Base-by-base conservation (phyloP, 2,329 filamentous ascomycete genomes). In the Penicillium sp. region DNA sequence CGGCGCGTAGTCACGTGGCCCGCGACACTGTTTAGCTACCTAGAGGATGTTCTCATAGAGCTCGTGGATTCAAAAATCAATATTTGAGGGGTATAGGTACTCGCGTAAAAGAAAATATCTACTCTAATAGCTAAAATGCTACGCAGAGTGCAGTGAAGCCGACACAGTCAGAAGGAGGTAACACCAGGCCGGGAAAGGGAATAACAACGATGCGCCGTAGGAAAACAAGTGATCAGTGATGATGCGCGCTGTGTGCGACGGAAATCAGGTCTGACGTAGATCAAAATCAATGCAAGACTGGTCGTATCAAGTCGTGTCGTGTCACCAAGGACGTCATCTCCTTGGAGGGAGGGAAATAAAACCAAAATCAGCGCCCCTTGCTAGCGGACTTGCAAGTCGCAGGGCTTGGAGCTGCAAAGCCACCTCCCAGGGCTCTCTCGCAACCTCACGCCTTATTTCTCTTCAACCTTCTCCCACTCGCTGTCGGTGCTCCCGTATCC, bases 401-500 rank as follows among this genome's bases (percentile, higher is more conserved):
- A 20, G 11, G 28, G 47, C 47, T 22, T 17, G 47, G 28, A 35
- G 47, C 28, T 35, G 47, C n/a, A 20, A 35, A 49, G 28, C 47
- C 47, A 49, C 47, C n/a, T n/a, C 47, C 31, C 15, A 35, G 15
- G 20, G 20, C 12, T 38, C 34, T 14, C 34, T 31, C 38, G 22
- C 20, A 3, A 28, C n/a, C 11, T 61, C 55, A 65, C 22, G 59
- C 61, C 50, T 57, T 53, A 59, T 61, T 61, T 67, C 28, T 70
- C 69, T 22, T 91, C 92, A 4, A 98, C 90, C 82, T 95, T 96
- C 81, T 97, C 94, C 94, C 94, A 98, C 78, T 98, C 94, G 71
- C 94, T 94, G 79, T 98, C 94, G 4, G 93, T 97, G 77, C 92
- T 94, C 62, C 82, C 71, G 64, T 86, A 83, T 11, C 82, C 83